Percentiles rank a stretch among this genome's conserved stretches.
Evolutionary conservation across 2,329 filamentous ascomycete species (phyloP).

Genomic region (Pseudopithomyces maydicus): DNA sequence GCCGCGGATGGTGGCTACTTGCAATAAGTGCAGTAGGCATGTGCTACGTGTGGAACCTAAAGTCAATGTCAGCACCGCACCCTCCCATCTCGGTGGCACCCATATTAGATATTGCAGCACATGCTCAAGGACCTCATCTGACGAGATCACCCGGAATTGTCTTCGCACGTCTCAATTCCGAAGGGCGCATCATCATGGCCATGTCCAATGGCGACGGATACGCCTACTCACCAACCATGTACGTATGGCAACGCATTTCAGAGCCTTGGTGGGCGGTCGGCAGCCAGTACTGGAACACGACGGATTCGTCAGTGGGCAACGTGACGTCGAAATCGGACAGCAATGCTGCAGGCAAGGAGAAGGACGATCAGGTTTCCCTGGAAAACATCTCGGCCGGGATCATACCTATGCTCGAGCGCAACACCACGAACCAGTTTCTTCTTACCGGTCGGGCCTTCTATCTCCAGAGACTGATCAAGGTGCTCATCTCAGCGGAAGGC

Average conservation of each 20-base stretch:
- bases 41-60: constrained; percentile 93
- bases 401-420: constrained; percentile 89
- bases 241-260: constrained; percentile 91
- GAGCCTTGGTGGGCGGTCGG: constrained; percentile 98
- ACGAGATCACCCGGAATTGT: constrained; percentile 84
- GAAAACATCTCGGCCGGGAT: constrained; percentile 83
- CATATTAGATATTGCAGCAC: constrained; percentile 83
- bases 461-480: constrained; percentile 88
- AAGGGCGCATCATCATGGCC: constrained; percentile 84
- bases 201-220: constrained; percentile 95
- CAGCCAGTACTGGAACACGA: constrained; percentile 98
- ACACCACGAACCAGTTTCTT: constrained; percentile 91
- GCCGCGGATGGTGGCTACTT: constrained; percentile 84
- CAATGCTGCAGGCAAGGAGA: constrained; percentile 36
- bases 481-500: constrained; percentile 83
- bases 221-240: constrained; percentile 84
- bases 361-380: constrained; percentile 56
- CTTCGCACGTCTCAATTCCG: constrained; percentile 87
- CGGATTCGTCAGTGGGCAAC: constrained; percentile 84
- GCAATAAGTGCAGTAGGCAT: constrained; percentile 87
- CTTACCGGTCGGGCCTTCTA: constrained; percentile 91
- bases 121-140: constrained; percentile 77
- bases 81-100: constrained; percentile 89
- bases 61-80: constrained; percentile 80
- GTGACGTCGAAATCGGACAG: constrained; percentile 65